A percentile compares a stretch with the other conserved stretches of the same genome.
Evolutionary conservation across 148 eudicot genomes (phyloP).

Genomic region (Persicaria tinctoria): DNA sequence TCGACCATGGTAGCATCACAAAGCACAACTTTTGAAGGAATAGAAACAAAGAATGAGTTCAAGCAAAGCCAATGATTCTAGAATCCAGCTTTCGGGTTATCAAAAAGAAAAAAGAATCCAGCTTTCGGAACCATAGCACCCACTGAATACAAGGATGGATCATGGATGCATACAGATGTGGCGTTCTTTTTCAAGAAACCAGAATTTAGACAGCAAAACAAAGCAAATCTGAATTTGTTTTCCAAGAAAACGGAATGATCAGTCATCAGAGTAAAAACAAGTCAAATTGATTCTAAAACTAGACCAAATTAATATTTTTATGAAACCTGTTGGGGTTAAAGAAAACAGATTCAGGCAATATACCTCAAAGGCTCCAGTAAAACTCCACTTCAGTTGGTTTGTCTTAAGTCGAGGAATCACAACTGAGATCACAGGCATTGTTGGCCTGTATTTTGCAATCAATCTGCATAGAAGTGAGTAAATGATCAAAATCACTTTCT

Average conservation of each 20-base stretch:
- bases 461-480: conserved; percentile 36
- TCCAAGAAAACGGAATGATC: conserved; percentile 14
- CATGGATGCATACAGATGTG: too few species aligned
- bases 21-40: too few species aligned
- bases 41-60: too few species aligned
- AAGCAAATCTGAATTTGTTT: neutral
- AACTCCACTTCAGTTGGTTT: conserved; percentile 84
- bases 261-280: conserved; percentile 17
- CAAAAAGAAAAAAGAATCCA: too few species aligned
- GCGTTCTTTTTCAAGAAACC: too few species aligned
- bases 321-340: neutral
- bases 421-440: conserved; percentile 93
- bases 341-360: conserved; percentile 10
- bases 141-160: too few species aligned
- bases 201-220: too few species aligned
- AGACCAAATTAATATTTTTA: conserved; percentile 16
- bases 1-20: too few species aligned
- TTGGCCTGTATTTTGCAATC: conserved; percentile 93
- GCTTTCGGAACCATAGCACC: too few species aligned
- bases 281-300: conserved; percentile 23
- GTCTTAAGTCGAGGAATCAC: conserved; percentile 90
- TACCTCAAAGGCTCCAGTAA: conserved; percentile 98
- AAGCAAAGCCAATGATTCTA: too few species aligned
- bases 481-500: neutral
- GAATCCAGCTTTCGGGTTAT: too few species aligned